phyloP scores from a whole-genome alignment of 129 eudicot species.

The Apium graveolens region DNA sequence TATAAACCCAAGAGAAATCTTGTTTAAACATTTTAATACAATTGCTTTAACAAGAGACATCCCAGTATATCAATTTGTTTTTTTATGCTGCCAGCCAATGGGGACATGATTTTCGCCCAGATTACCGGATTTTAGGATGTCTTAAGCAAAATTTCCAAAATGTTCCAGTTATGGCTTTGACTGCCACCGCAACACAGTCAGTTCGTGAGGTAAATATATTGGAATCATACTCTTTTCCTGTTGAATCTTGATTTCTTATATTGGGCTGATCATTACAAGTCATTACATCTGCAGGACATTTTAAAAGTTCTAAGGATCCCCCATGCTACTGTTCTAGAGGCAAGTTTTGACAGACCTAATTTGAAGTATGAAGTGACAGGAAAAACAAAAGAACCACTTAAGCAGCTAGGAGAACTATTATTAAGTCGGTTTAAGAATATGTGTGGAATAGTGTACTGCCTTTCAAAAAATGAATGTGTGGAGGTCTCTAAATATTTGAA shows the following conservation, averaged over 20 bases:
- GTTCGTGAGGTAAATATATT: conserved; percentile 66
- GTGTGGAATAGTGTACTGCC: conserved; percentile 94
- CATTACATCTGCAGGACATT: conserved; percentile 53
- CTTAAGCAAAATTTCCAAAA: conserved; percentile 87
- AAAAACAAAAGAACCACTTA: conserved; percentile 75
- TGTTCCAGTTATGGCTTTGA: conserved; percentile 94
- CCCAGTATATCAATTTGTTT: not conserved
- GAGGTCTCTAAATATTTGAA: conserved; percentile 86
- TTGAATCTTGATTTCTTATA: not conserved
- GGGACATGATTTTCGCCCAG: conserved; percentile 99
- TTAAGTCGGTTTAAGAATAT: conserved; percentile 49
- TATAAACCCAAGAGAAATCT: not conserved
- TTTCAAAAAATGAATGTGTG: conserved; percentile 85
- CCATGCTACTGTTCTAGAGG: conserved; percentile 70
- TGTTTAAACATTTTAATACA: not conserved
- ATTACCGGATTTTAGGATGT: conserved; percentile 85
- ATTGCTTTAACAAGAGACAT: not conserved
- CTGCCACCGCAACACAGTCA: conserved; percentile 87
- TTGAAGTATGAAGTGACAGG: conserved; percentile 78
- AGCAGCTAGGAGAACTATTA: conserved; percentile 74
- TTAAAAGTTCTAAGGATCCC: conserved; percentile 74
- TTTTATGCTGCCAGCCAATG: conserved; percentile 59
- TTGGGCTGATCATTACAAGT: conserved; percentile 4
- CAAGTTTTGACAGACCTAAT: conserved; percentile 93
- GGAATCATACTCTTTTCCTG: not conserved